Evolutionary conservation across 805 yeast genomes (phyloP), one percentile per base, ranked within the genome.

Genomic region (Candida fluviatilis): DNA sequence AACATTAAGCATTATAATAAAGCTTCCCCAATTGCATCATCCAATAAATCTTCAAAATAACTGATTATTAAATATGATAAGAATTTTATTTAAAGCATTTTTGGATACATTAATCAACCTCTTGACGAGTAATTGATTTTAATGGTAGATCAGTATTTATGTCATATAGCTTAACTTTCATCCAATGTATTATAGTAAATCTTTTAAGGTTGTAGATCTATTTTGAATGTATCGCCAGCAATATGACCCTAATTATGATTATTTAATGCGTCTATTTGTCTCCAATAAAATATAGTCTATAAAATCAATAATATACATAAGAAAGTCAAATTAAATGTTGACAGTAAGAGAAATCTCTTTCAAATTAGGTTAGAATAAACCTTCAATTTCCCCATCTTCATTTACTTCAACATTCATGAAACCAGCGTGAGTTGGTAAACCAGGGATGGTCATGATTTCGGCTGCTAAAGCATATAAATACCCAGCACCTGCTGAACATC

Each of bases 381-480:
- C 93, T 52, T 84, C 90, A 49, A 84, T 84, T 54, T 84, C 86
- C 40, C 90, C 91, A 46, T 83, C 76, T 30, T 80, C 87, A 54
- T 78, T 75, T 37, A 84, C 88, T 62, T 84, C 93, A 36, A 84
- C 88, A 51, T 84, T 83, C 91, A 84, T 84, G 65, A 80, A 84
- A 29, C 95, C 93, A 58, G 86, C 80, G 56, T 83, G 85, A 3
- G 95, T 84, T 41, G 93, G 86, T 58, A 84, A 72, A 43, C 95
- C 93, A 19, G 95, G 95, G 52, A 84, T 84, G 32, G 95, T 84
- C 70, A 81, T 86, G 54, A 84, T 84, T 60, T 84, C 90, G 38
- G 88, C 93, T 4, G 95, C 93, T 52, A 84, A 70, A 4, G 91
- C 93, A 55, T 84, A 84, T 60, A 84, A 71, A 62, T 84, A 84